These are phyloP conservation scores for Globisporangium nunn DNA, from an alignment of 352 stramenopile genomes.

Conservation along the genomic window DNA sequence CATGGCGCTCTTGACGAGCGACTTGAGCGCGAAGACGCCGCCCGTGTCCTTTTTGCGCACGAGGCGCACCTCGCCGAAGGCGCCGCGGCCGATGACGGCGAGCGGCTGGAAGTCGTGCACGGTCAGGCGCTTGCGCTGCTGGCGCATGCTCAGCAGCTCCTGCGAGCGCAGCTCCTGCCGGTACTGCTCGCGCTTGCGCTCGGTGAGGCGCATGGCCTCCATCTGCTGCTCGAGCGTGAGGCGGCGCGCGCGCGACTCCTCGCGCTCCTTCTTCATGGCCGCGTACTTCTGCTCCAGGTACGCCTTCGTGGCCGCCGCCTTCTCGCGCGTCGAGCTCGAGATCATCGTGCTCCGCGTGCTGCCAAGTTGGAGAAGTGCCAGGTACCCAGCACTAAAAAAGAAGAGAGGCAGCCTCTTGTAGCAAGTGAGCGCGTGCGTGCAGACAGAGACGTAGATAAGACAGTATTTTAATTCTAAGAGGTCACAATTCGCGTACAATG, in stretches of 20 bases:
- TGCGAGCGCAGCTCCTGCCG: conserved; percentile 67
- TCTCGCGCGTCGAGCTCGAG: conserved; percentile 81
- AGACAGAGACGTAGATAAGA: no score
- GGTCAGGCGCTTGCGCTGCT: conserved; percentile 73
- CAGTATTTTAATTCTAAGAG: no score
- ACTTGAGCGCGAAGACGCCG: conserved; percentile 90
- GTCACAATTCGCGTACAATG: no score
- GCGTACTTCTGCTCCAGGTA: conserved; percentile 88
- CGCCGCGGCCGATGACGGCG: conserved; percentile 95
- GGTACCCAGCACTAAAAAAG: not conserved
- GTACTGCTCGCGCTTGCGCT: conserved; percentile 76
- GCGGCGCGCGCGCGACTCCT: conserved; percentile 72
- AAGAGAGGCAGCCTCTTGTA: no score
- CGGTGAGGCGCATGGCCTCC: conserved; percentile 65
- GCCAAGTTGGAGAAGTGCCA: no score
- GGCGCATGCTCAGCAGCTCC: conserved; percentile 71
- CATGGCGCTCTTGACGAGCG: conserved; percentile 88
- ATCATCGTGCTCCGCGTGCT: conserved; percentile 35
- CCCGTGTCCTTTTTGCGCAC: conserved; percentile 78
- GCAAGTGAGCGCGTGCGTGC: no score
- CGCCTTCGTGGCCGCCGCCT: conserved; percentile 83
- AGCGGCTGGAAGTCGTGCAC: conserved; percentile 96
- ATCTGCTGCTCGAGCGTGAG: conserved; percentile 81
- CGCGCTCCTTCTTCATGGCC: conserved; percentile 83
- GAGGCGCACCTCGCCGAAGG: conserved; percentile 96